phyloP scores from a whole-genome alignment of 2,329 filamentous ascomycete species.

The Catunica adiposa region DNA sequence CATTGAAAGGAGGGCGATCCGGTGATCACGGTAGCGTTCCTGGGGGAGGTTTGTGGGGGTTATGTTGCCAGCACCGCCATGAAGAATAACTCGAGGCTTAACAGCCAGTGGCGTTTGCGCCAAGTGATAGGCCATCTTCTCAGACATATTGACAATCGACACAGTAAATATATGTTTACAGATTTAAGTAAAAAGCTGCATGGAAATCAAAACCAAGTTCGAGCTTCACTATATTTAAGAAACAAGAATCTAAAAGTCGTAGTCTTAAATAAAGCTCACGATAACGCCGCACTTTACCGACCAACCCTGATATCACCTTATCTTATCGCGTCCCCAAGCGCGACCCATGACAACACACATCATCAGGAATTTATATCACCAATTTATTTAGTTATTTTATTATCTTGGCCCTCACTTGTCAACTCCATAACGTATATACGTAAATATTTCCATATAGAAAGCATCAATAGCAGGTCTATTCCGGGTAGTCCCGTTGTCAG shows the following conservation, averaged over 20 bases:
- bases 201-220: neutral
- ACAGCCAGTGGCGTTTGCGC: conserved; percentile 15
- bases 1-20: conserved; percentile 43
- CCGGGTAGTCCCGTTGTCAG: too few species aligned
- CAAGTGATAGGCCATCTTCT: conserved; percentile 6
- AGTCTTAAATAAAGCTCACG: neutral
- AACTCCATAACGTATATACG: too few species aligned
- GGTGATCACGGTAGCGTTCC: conserved; percentile 41
- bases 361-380: neutral
- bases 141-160: neutral
- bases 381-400: too few species aligned
- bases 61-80: conserved; percentile 59
- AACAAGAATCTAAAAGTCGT: neutral
- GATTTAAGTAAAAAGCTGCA: neutral
- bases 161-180: neutral
- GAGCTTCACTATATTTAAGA: neutral
- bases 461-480: too few species aligned
- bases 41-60: conserved; percentile 40
- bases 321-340: neutral
- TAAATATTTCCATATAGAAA: too few species aligned
- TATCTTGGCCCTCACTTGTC: too few species aligned
- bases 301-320: neutral
- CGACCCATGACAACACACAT: neutral
- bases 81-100: conserved; percentile 48
- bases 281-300: neutral